Percentiles rank a stretch among this genome's conserved stretches.
Conservation (phyloP, 2,329 filamentous ascomycete genomes). For the Rugonectria rugulosa region DNA sequence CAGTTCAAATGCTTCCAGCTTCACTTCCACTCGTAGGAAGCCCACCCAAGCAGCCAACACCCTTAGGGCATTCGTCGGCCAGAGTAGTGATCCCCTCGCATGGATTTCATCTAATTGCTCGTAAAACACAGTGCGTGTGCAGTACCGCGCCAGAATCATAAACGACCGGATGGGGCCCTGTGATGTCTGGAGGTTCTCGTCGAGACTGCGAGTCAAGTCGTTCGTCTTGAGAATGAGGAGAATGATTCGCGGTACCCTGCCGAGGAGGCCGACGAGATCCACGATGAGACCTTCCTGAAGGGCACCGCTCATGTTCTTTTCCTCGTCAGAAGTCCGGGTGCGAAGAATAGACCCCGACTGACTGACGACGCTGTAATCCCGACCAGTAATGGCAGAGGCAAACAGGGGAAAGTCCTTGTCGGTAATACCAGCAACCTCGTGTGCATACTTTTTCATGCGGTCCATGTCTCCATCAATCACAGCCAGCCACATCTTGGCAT, state of each 20-base stretch:
- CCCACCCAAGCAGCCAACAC: slow-evolving; percentile 65
- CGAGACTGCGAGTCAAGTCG: slow-evolving; percentile 90
- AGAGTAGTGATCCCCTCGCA: slow-evolving; percentile 61
- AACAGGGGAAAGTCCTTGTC: slow-evolving; percentile 95
- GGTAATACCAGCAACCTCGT: slow-evolving; percentile 86
- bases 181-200: slow-evolving; percentile 85
- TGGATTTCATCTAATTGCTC: slow-evolving; percentile 68
- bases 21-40: slow-evolving; percentile 67
- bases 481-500: slow-evolving; percentile 97
- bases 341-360: slow-evolving; percentile 62
- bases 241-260: slow-evolving; percentile 89
- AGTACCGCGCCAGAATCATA: slow-evolving; percentile 74
- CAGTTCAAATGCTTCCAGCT: slow-evolving; percentile 69
- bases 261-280: slow-evolving; percentile 86
- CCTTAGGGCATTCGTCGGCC: slow-evolving; percentile 63
- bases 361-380: slow-evolving; percentile 84
- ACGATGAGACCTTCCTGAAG: slow-evolving; percentile 88
- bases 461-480: slow-evolving; percentile 89
- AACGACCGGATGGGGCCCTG: slow-evolving; percentile 71
- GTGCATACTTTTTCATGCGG: slow-evolving; percentile 86
- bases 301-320: slow-evolving; percentile 83
- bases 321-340: slow-evolving; percentile 76
- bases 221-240: slow-evolving; percentile 97
- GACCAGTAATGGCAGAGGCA: slow-evolving; percentile 92
- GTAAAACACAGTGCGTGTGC: slow-evolving; percentile 69